A percentile compares a stretch with the other conserved stretches of the same genome.
These are phyloP conservation scores for Blastocystis sp. DNA, from an alignment of 352 stramenopile species.

Conservation along the genomic window DNA sequence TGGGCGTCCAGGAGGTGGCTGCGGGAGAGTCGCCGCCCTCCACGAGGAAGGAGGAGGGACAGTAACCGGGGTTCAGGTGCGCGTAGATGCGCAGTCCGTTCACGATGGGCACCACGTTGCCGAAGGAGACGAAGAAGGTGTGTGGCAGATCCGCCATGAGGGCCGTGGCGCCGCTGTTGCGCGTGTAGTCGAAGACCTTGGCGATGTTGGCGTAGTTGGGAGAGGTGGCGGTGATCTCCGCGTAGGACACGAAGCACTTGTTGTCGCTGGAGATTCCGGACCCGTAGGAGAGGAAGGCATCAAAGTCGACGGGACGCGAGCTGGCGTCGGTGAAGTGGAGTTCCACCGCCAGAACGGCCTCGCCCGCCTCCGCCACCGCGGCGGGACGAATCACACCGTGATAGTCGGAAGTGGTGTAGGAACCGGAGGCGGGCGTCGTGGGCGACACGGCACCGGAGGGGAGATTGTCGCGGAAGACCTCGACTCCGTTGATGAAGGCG, in stretches of 20 bases:
- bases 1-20: too few species aligned
- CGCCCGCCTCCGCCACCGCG: not conserved
- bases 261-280: not conserved
- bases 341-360: not conserved
- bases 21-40: not conserved
- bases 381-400: not conserved
- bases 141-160: not conserved
- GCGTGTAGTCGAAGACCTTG: not conserved
- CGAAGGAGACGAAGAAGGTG: not conserved
- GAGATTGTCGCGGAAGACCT: slow-evolving; percentile 1
- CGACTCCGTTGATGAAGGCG: not conserved
- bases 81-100: not conserved
- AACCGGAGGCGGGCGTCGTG: not conserved
- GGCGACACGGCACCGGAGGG: not conserved
- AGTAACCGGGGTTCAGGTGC: not conserved
- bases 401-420: not conserved
- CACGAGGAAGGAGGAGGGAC: not conserved
- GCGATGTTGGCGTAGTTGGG: not conserved
- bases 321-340: not conserved
- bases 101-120: not conserved
- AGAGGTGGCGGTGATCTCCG: not conserved
- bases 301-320: not conserved
- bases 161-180: not conserved
- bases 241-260: not conserved
- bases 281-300: not conserved